Conservation (phyloP, 805 yeast species). For the Candida boleticola region DNA sequence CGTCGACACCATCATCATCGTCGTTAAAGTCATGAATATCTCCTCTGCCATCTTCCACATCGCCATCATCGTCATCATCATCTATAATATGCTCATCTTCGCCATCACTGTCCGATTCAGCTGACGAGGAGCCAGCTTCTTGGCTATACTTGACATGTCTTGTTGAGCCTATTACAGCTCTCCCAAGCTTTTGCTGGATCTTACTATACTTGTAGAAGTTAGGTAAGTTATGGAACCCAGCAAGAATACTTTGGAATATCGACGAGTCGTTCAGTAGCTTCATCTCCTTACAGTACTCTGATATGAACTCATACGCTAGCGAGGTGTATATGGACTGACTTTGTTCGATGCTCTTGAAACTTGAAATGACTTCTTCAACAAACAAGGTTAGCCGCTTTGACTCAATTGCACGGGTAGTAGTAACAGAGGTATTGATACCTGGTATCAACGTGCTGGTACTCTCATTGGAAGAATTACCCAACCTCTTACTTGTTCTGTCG, state of each 20-base stretch:
- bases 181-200: constrained; percentile 31
- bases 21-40: neutral
- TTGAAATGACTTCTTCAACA: constrained; percentile 29
- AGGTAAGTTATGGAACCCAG: constrained; percentile 41
- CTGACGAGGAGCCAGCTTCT: neutral
- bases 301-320: constrained; percentile 39
- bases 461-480: neutral
- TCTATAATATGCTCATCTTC: neutral
- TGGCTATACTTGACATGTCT: too few species aligned
- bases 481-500: too few species aligned
- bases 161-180: neutral
- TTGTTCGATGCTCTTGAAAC: constrained; percentile 27
- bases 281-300: constrained; percentile 37
- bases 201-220: constrained; percentile 41
- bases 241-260: constrained; percentile 37
- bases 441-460: neutral
- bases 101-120: neutral
- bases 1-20: neutral
- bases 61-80: neutral
- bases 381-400: constrained; percentile 11
- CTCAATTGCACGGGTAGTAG: constrained; percentile 7
- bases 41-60: neutral
- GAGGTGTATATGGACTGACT: constrained; percentile 30
- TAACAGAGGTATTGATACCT: neutral
- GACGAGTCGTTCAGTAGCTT: constrained; percentile 39